Percentiles rank a stretch among this genome's conserved stretches.
Evolutionary conservation across 148 eudicot species (phyloP).

Genomic region (Bassia scoparia): DNA sequence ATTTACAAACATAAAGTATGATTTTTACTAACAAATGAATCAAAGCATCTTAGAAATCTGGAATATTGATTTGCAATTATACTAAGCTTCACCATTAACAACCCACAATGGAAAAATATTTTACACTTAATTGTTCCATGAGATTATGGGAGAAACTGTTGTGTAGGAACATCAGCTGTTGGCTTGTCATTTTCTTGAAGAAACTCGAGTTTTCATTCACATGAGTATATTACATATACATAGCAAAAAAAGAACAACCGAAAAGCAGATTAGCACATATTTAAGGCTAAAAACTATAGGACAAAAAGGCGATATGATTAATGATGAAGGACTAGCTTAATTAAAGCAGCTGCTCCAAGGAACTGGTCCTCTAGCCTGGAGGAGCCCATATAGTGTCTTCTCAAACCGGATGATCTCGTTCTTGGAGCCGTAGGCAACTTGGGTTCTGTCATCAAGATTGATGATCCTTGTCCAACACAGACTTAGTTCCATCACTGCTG

Average conservation of each 20-base stretch:
- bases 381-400: constrained; percentile 86
- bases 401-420: constrained; percentile 90
- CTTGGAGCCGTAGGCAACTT: constrained; percentile 95
- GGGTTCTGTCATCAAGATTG: constrained; percentile 86
- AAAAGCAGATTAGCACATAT: constrained; percentile 1
- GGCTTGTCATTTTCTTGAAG: constrained; percentile 2
- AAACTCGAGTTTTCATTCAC: neutral
- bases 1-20: too few species aligned
- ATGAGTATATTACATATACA: constrained; percentile 16
- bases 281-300: constrained; percentile 4
- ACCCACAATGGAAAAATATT: too few species aligned
- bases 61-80: too few species aligned
- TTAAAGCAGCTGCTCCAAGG: constrained; percentile 80
- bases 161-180: neutral
- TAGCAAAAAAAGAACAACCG: neutral
- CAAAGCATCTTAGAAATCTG: too few species aligned
- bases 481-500: constrained; percentile 86
- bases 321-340: neutral
- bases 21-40: too few species aligned
- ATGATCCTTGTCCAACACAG: constrained; percentile 70
- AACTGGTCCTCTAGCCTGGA: constrained; percentile 79
- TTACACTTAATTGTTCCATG: too few species aligned
- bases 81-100: too few species aligned
- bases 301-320: neutral
- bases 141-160: neutral